Evolutionary conservation across 192 early-diverging fungal species (phyloP), one percentile per base, ranked within the genome.

Genomic region (Coemansia guatemalensis): DNA sequence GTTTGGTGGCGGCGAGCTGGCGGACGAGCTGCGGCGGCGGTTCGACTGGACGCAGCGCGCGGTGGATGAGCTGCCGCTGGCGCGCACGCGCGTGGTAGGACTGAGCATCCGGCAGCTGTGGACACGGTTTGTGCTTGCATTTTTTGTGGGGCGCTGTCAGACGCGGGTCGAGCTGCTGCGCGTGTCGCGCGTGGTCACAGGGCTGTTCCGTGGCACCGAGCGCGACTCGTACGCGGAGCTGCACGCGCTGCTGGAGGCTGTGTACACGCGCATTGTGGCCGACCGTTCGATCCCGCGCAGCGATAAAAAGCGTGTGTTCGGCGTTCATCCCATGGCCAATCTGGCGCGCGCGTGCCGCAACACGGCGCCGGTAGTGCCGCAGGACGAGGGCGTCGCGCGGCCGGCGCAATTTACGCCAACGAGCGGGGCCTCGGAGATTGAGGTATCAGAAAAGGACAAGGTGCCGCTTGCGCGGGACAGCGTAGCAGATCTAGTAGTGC

Each of bases 41-140:
- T 81, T 81, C 35, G 69, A 81, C 52, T 81, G 78, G 78, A 73
- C 73, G 0, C 59, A 66, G 49, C 65, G 62, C 24, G 22, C 60
- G 3, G 33, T 81, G 24, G 57, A 62, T 1, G 47, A 41, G 39
- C 29, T 81, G 53, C 57, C 73, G 0, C 53, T 22, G 22, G 62
- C 64, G 17, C 53, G 77, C 12, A 63, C 72, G 14, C 61, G 44
- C 6, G 63, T 69, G 5, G 60, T 67, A 6, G 78, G 74, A 7
- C 65, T 73, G n/a, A 73, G 73, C 62, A 64, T 75, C 20, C 57
- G 78, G 8, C 53, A 64, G n/a, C 54, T 76, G 48, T 81, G 78
- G 78, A 69, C 58, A 14, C 69, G 78, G 24, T 81, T 69, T 69
- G 78, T 81, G 48, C 30, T 81, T 4, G 54, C 63, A 26, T 81